Base-by-base conservation (phyloP, 257 asterid genomes). In the Ocimum tenuiflorum region DNA sequence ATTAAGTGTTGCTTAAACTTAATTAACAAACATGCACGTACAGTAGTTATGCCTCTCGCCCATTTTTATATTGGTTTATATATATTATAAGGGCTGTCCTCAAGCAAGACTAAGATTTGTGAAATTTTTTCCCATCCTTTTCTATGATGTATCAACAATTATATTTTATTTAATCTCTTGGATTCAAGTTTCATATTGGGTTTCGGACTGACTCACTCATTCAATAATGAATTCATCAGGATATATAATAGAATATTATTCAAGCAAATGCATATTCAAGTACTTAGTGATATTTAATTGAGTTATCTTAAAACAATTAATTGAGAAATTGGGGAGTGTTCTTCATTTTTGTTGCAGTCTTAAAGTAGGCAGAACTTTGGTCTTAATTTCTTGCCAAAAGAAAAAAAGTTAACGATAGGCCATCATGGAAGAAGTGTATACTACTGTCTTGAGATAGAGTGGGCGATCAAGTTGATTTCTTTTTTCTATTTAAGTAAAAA, bases 11-110 rank as follows among this genome's bases (percentile, higher is more conserved):
- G 13, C 5, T 47, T 48, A 20, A 38, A 13, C 52, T 51, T 10
- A 24, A 45, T 62, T 54, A 35, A 51, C 14, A 42, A 81, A 77
- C 83, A 77, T 81, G 78, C 74, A 70, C 59, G 52, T 72, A 72
- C 78, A 72, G 75, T 74, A 74, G 75, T 51, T 67, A 56, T 66
- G 71, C 27, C 31, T 27, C 31, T 4, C 4, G 3, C 31, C 4
- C 31, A 27, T 27, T 27, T 27, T 27, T 27, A 27, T 31, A 70
- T 50, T 42, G 31, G 10, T 70, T 1, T 29, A 7, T 24, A 42
- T 24, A 18, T 73, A 60, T 60, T 65, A 6, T 63, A 63, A 14
- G 48, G 33, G 15, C 60, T 31, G 36, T 54, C 62, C 58, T 52
- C n/a, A 51, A 52, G 20, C 49, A 65, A 69, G 50, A 78, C 71